These are phyloP conservation scores for Ceratocystis harringtonii DNA, from an alignment of 2,329 filamentous ascomycete species.

Conservation along the genomic window DNA sequence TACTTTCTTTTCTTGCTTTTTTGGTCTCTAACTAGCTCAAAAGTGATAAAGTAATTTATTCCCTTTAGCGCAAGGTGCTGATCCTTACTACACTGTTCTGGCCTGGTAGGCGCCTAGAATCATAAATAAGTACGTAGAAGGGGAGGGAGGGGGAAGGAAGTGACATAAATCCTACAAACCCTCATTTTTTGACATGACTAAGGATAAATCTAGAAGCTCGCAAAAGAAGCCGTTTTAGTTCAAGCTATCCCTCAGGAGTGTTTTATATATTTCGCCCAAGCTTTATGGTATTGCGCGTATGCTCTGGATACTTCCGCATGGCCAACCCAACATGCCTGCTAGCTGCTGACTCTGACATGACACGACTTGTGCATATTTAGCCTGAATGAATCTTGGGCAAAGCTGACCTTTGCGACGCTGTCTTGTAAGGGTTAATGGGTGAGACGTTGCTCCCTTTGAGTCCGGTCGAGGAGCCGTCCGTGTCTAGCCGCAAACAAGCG, in stretches of 20 bases:
- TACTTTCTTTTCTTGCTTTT: neutral
- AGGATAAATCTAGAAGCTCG: neutral
- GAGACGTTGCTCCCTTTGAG: neutral
- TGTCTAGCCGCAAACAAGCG: too few relatives aligned
- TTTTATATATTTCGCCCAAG: too few relatives aligned
- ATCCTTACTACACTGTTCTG: neutral
- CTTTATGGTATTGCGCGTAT: neutral
- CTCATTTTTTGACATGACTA: neutral
- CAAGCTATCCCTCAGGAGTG: too few relatives aligned
- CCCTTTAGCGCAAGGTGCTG: neutral
- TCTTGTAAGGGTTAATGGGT: neutral
- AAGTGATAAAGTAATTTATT: neutral
- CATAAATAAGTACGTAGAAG: neutral
- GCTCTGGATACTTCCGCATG: neutral
- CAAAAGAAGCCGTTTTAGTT: neutral
- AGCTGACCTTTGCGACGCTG: neutral
- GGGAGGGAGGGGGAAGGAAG: neutral
- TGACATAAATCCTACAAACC: neutral
- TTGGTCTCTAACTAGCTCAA: neutral
- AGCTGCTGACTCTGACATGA: neutral
- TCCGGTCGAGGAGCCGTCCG: too few relatives aligned
- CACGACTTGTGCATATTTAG: neutral
- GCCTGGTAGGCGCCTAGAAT: neutral
- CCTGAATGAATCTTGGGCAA: neutral
- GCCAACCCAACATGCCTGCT: neutral